Evolutionary conservation across 208 protist species (phyloP), one percentile per base, ranked within the genome.

Genomic region (Crithidia mellificae): DNA sequence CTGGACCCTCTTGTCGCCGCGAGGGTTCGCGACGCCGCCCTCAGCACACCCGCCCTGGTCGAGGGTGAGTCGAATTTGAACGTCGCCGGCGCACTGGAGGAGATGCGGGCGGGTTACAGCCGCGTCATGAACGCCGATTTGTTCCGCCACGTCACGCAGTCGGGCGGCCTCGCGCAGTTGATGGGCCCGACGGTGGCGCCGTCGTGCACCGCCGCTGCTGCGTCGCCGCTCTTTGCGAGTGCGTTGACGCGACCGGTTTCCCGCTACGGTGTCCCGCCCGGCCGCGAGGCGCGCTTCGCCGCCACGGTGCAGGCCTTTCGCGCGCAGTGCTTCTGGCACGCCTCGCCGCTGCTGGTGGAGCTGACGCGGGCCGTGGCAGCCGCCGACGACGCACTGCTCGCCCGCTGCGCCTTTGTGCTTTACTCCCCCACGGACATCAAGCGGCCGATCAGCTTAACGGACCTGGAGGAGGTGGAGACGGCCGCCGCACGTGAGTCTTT

Each of bases 391-490:
- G 70, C 74, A 24, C 76, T 98, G 47, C 67, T 96, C 9, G 36
- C 67, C 22, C 78, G 81, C 49, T 77, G 66, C 25, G 79, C 96
- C 19, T 98, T 98, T 70, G 77, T 81, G 43, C 76, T 88, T 38
- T 72, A 75, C 53, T 44, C 71, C 20, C 29, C 74, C 12, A 72
- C 85, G 15, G 69, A 90, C 47, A 52, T 74, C 6, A 72, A 84
- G 57, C 83, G 77, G 22, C 87, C 93, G 2, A 64, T 97, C 11
- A 63, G 55, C 12, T 77, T 97, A 17, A 85, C 93, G 22, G 81
- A 91, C 25, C 97, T 98, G 59, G 93, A 97, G 50, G 90, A 97
- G 56, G 62, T 88, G 25, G 85, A 99, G 77, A 82, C 82, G 50
- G 25, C 65, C 0, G 78, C 80, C 4, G 76, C 88, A 25, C 83